Conservation (phyloP, 2,329 filamentous ascomycete genomes). For the Neonectria faginata region DNA sequence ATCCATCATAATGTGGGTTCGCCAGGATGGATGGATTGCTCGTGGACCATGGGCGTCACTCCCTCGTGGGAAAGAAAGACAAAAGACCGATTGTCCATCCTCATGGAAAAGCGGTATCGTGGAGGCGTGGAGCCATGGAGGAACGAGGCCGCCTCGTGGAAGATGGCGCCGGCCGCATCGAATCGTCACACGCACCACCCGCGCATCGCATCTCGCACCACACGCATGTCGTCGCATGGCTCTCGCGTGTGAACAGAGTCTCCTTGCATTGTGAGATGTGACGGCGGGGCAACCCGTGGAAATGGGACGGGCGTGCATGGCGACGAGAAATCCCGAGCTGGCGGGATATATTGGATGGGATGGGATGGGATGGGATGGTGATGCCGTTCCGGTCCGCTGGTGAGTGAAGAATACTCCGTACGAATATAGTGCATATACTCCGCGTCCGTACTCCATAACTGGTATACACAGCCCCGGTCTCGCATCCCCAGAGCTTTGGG, state of each 20-base stretch:
- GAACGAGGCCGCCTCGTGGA: slow-evolving; percentile 13
- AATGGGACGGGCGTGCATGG: slow-evolving; percentile 2
- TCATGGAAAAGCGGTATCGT: slow-evolving; percentile 9
- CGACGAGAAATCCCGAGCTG: slow-evolving; percentile 29
- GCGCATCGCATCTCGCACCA: slow-evolving; percentile 30
- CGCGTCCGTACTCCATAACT: too few relatives aligned
- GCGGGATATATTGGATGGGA: slow-evolving; percentile 13
- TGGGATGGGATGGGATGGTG: slow-evolving; percentile 10
- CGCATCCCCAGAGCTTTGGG: slow-evolving; percentile 7
- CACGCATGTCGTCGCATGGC: slow-evolving; percentile 16
- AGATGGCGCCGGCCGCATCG: slow-evolving; percentile 18
- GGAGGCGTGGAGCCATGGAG: neutral
- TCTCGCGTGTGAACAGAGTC: slow-evolving; percentile 18
- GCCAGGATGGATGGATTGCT: slow-evolving; percentile 10
- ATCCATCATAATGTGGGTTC: slow-evolving; percentile 19
- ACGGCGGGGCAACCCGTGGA: slow-evolving; percentile 30
- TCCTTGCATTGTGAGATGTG: slow-evolving; percentile 35
- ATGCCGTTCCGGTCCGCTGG: neutral
- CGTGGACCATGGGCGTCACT: slow-evolving; percentile 9
- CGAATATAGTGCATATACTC: too few relatives aligned
- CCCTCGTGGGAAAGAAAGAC: slow-evolving; percentile 10
- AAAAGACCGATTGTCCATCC: neutral
- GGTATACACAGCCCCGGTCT: too few relatives aligned
- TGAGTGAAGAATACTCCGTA: too few relatives aligned
- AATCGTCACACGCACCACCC: slow-evolving; percentile 28